These are phyloP conservation scores for Agaricus subrufescens DNA, from an alignment of 768 basidiomycete species.

Conservation along the genomic window DNA sequence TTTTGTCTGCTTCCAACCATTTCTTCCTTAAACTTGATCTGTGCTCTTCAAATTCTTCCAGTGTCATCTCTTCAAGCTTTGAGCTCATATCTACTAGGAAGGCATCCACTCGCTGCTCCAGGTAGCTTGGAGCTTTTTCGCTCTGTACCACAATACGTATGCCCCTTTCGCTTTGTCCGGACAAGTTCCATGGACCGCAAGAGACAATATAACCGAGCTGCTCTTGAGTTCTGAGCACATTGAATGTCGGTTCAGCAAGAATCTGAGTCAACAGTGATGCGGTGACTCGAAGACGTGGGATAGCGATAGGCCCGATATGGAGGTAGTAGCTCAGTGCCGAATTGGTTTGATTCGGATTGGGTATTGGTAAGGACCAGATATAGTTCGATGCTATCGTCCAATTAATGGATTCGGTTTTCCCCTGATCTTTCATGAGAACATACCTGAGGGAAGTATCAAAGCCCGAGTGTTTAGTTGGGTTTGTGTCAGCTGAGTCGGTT, in stretches of 20 bases:
- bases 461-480: constrained; percentile 50
- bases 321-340: constrained; percentile 83
- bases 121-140: constrained; percentile 71
- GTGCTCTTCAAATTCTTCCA: constrained; percentile 75
- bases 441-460: constrained; percentile 71
- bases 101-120: constrained; percentile 85
- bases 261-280: constrained; percentile 77
- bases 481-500: constrained; percentile 46
- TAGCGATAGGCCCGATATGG: constrained; percentile 65
- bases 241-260: constrained; percentile 87
- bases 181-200: constrained; percentile 48
- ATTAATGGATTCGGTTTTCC: background rate
- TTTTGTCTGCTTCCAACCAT: constrained; percentile 86
- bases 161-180: constrained; percentile 69
- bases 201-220: constrained; percentile 93
- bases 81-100: constrained; percentile 76
- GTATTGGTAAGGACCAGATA: constrained; percentile 60
- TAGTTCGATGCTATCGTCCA: constrained; percentile 59
- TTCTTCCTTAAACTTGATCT: constrained; percentile 71
- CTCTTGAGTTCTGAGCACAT: constrained; percentile 87
- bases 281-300: constrained; percentile 61
- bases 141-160: constrained; percentile 85
- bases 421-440: constrained; percentile 15
- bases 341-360: constrained; percentile 85
- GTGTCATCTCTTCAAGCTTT: constrained; percentile 62